phyloP scores from a whole-genome alignment of 164 flowering plant genomes.

The Dillenia suffruticosa region DNA sequence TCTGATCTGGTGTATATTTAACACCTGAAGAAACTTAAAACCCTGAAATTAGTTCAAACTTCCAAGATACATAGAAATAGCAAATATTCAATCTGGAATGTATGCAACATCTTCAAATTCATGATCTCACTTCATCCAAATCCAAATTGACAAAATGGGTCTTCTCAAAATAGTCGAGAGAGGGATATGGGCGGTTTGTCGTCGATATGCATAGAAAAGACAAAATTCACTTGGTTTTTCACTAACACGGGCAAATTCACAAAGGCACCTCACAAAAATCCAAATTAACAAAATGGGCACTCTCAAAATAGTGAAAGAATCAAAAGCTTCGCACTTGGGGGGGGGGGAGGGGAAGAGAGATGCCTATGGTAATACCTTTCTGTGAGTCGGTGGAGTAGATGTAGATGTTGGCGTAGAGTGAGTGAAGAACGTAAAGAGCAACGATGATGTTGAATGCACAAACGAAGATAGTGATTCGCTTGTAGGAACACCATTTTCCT shows the following conservation, averaged over 20 bases:
- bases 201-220: background rate
- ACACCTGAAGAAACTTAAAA: slow-evolving; percentile 33
- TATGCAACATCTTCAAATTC: background rate
- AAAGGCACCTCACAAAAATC: background rate
- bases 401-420: slow-evolving; percentile 62
- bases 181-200: slow-evolving; percentile 1
- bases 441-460: slow-evolving; percentile 73
- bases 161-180: background rate
- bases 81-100: background rate
- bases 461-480: slow-evolving; percentile 60
- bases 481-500: slow-evolving; percentile 54
- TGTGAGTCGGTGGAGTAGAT: slow-evolving; percentile 36
- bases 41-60: slow-evolving; percentile 3
- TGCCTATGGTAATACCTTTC: slow-evolving; percentile 1
- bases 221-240: background rate
- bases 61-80: background rate
- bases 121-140: background rate
- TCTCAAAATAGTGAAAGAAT: slow-evolving; percentile 3
- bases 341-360: background rate
- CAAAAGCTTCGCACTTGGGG: background rate
- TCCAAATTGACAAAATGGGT: background rate
- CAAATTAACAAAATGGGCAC: background rate
- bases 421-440: slow-evolving; percentile 77
- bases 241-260: background rate
- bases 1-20: slow-evolving; percentile 72